Conservation (phyloP, 441 rosid species). For the Euphorbia corollata region DNA sequence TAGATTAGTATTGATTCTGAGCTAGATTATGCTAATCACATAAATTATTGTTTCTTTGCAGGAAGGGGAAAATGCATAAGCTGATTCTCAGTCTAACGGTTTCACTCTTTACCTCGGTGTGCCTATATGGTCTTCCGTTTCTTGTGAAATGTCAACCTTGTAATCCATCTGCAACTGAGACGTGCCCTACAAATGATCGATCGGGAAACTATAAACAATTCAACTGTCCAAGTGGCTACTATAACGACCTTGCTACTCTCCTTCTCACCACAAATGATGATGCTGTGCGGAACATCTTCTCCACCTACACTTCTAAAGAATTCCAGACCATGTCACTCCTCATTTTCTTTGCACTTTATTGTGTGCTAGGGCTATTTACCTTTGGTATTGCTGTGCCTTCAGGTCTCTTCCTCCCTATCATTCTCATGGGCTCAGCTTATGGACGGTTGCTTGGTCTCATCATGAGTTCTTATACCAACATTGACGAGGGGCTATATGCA, state of each 20-base stretch:
- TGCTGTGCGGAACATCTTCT: constrained; percentile 78
- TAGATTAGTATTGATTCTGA: not conserved
- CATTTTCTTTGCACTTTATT: constrained; percentile 61
- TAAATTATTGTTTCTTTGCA: constrained; percentile 27
- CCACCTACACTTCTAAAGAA: constrained; percentile 60
- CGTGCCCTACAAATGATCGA: constrained; percentile 63
- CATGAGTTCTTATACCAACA: constrained; percentile 61
- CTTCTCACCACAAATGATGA: constrained; percentile 83
- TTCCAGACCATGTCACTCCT: constrained; percentile 47
- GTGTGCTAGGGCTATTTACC: constrained; percentile 63
- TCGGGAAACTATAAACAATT: constrained; percentile 82
- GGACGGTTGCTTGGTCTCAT: constrained; percentile 66
- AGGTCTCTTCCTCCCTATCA: constrained; percentile 84
- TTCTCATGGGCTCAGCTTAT: constrained; percentile 80
- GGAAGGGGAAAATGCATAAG: constrained; percentile 77
- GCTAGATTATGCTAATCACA: constrained; percentile 4
- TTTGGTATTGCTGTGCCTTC: constrained; percentile 91
- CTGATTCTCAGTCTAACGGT: constrained; percentile 55
- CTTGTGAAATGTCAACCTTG: constrained; percentile 68
- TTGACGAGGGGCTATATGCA: constrained; percentile 76
- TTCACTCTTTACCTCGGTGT: constrained; percentile 69
- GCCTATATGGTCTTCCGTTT: constrained; percentile 70
- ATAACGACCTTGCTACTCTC: constrained; percentile 81
- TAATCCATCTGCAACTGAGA: constrained; percentile 35
- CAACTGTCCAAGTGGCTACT: constrained; percentile 75